Conservation (phyloP, 805 yeast species). For the Lachancea mirantina region DNA sequence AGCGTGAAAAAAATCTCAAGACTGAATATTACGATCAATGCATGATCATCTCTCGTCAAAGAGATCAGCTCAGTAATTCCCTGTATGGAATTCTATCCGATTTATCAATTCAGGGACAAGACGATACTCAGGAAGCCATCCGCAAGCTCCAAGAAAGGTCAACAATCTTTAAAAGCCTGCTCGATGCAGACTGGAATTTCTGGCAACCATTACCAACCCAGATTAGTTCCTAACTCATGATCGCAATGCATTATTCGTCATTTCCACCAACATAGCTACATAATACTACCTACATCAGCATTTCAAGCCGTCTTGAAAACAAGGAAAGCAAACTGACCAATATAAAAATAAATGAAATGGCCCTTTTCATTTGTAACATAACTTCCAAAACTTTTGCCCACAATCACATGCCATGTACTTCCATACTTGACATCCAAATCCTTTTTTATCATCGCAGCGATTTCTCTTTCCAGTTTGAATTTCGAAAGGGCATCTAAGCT, state of each 20-base stretch:
- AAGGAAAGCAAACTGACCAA: constrained; percentile 60
- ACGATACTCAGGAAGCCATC: too few relatives aligned
- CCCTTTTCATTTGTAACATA: constrained; percentile 77
- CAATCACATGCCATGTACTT: constrained; percentile 74
- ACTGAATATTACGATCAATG: constrained; percentile 4
- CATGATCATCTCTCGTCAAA: constrained; percentile 1
- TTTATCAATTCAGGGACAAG: too few relatives aligned
- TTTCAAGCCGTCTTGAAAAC: constrained; percentile 62
- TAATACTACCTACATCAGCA: too few relatives aligned
- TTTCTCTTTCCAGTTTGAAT: constrained; percentile 36
- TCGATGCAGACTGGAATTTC: too few relatives aligned
- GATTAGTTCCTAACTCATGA: too few relatives aligned
- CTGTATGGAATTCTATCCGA: too few relatives aligned
- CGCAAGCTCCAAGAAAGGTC: too few relatives aligned
- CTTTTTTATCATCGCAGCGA: constrained; percentile 60
- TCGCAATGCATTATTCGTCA: too few relatives aligned
- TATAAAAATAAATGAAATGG: constrained; percentile 60
- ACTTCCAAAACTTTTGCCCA: constrained; percentile 72
- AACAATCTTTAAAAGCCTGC: too few relatives aligned
- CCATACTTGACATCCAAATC: constrained; percentile 57
- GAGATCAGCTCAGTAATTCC: constrained; percentile 3
- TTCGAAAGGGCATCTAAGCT: constrained; percentile 20
- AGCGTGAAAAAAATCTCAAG: constrained; percentile 11
- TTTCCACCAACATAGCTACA: too few relatives aligned
- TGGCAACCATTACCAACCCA: too few relatives aligned